Evolutionary conservation across 148 eudicot species (phyloP), one percentile per base, ranked within the genome.

Genomic region (Arbutus unedo): DNA sequence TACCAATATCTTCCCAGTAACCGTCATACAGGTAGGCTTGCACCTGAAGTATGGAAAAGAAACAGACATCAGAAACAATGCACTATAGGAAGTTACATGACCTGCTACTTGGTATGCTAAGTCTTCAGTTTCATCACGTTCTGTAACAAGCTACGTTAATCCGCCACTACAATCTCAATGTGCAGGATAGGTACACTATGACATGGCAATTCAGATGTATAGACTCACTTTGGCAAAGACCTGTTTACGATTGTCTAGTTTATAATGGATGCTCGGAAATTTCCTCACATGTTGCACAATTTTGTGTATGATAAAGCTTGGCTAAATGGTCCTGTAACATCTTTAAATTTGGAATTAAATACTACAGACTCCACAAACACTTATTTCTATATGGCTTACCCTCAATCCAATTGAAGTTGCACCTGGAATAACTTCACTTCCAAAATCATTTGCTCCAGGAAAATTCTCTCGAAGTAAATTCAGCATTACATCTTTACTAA

Each of bases 1-100:
- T 95, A 84, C 98, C 98, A 84, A 95, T 95, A 81, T 95, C 98
- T 88, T 95, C 98, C 98, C 97, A 95, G 80, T 95, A 95, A 41
- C 95, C 98, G 88, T 95, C 95, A 81, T 92, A 95, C 81, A 95
- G 84, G 79, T 95, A 91, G 74, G 98, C 98, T 91, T 95, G 98
- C 59, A 95, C 97, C 97, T 93, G 75, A 70, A 38, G 38, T 50
- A 81, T 60, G 25, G 51, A 82, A 31, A 16, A 11, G 9, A 71
- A 79, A 67, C 18, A 79, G 43, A 76, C 15, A 79, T 23, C 8
- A 14, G 21, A 59, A 5, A 5, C 64, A 59, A 59, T 59, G 19
- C 23, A 59, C 64, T 0, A 18, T 19, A 57, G 6, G 23, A 57
- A 21, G 64, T 57, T 57, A 19, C 19, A 19, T 19, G 23, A 19